These are phyloP conservation scores for Hypoxylon intermedium DNA, from an alignment of 495 filamentous ascomycete genomes.

Conservation along the genomic window DNA sequence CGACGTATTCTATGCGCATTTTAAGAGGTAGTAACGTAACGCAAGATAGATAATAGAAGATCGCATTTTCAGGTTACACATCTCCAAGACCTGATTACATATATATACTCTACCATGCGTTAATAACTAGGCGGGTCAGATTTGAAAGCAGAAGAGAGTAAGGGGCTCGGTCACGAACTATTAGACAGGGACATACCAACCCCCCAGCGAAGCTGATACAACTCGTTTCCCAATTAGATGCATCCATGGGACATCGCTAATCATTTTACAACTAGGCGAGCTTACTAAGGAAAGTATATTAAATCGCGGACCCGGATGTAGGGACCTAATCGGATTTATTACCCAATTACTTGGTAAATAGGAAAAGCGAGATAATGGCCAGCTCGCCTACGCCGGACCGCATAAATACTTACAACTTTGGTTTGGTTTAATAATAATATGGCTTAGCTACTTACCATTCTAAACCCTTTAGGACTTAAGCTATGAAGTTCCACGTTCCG, in stretches of 20 bases:
- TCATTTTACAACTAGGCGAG: neutral
- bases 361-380: no score
- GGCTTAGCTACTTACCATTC: no score
- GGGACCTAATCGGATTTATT: no score
- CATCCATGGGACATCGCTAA: neutral
- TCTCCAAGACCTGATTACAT: neutral
- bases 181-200: neutral
- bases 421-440: no score
- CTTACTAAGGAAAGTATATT: no score
- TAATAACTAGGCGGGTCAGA: neutral
- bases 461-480: no score
- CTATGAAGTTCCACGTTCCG: no score
- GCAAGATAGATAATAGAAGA: neutral
- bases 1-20: neutral
- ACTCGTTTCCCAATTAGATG: neutral
- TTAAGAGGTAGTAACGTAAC: neutral
- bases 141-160: neutral
- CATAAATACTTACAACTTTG: no score
- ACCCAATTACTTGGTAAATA: no score
- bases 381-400: no score
- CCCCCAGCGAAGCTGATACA: neutral
- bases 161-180: neutral
- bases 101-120: neutral
- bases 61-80: neutral
- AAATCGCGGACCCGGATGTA: no score